Conservation (phyloP, 2,329 filamentous ascomycete genomes). For the Clonostachys chloroleuca region DNA sequence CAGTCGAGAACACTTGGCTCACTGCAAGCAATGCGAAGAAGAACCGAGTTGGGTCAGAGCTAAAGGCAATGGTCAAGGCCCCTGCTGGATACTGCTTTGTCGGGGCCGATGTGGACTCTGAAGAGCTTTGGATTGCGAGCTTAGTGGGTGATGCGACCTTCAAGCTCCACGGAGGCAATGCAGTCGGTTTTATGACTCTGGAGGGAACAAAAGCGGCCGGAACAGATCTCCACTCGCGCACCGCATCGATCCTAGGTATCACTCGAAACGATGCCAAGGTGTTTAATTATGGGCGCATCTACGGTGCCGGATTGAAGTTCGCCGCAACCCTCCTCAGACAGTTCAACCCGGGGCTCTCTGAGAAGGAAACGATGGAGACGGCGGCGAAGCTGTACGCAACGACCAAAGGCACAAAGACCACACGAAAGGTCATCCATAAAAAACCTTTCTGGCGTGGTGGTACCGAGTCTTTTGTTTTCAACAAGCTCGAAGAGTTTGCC, state of each 20-base stretch:
- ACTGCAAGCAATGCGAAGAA: constrained; percentile 96
- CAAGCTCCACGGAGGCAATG: constrained; percentile 91
- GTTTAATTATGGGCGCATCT: constrained; percentile 98
- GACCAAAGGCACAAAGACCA: constrained; percentile 88
- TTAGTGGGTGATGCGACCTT: constrained; percentile 93
- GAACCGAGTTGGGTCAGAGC: constrained; percentile 91
- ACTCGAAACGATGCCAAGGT: constrained; percentile 94
- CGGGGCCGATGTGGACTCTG: constrained; percentile 93
- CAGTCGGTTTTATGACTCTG: constrained; percentile 97
- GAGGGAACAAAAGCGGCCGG: constrained; percentile 93
- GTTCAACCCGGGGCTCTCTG: constrained; percentile 83
- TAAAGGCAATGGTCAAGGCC: constrained; percentile 95
- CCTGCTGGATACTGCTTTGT: constrained; percentile 91
- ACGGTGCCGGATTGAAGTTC: constrained; percentile 94
- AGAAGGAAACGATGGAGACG: constrained; percentile 70
- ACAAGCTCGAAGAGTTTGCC: constrained; percentile 95
- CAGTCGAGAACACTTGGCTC: constrained; percentile 97
- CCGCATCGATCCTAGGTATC: constrained; percentile 87
- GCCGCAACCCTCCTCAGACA: constrained; percentile 85
- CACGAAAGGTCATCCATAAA: constrained; percentile 65
- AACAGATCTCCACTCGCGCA: constrained; percentile 92
- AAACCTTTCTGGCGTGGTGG: constrained; percentile 90
- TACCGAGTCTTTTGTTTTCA: constrained; percentile 97
- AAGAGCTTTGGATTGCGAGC: constrained; percentile 97
- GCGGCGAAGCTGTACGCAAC: constrained; percentile 79